These are phyloP conservation scores for Pseudozyma pruni DNA, from an alignment of 1,284 basidiomycete species.

Conservation along the genomic window DNA sequence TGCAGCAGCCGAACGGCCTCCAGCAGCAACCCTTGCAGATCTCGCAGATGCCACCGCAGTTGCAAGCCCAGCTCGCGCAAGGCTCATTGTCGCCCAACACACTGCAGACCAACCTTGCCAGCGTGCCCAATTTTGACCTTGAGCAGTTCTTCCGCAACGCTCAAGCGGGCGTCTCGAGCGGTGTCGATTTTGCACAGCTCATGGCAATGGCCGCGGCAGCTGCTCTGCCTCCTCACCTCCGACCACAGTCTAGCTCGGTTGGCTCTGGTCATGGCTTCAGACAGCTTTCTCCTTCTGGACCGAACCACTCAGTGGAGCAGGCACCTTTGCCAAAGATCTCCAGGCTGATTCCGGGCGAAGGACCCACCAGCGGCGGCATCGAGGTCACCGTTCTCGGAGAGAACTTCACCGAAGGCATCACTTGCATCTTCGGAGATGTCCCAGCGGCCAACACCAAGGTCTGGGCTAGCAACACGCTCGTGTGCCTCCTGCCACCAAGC, in stretches of 20 bases:
- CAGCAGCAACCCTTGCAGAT: slow-evolving; percentile 17
- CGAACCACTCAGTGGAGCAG: slow-evolving; percentile 50
- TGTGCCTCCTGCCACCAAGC: slow-evolving; percentile 89
- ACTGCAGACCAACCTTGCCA: slow-evolving; percentile 57
- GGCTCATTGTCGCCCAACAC: slow-evolving; percentile 58
- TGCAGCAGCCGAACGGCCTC: slow-evolving; percentile 18
- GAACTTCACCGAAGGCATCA: slow-evolving; percentile 73
- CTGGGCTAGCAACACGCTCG: slow-evolving; percentile 92
- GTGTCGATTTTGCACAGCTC: slow-evolving; percentile 69
- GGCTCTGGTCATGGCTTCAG: slow-evolving; percentile 12
- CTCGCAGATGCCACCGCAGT: slow-evolving; percentile 29
- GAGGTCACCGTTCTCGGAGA: slow-evolving; percentile 90
- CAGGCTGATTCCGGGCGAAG: slow-evolving; percentile 79
- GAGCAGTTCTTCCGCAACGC: slow-evolving; percentile 59
- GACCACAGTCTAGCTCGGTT: slow-evolving; percentile 13
- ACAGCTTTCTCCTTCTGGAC: slow-evolving; percentile 30
- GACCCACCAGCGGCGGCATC: slow-evolving; percentile 84
- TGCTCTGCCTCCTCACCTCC: slow-evolving; percentile 39
- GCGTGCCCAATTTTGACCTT: slow-evolving; percentile 59
- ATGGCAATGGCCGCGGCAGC: slow-evolving; percentile 73
- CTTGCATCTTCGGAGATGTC: slow-evolving; percentile 87
- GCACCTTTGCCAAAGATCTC: slow-evolving; percentile 57
- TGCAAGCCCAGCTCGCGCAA: slow-evolving; percentile 49
- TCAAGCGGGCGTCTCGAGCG: slow-evolving; percentile 53
- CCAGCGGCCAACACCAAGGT: slow-evolving; percentile 84